These are phyloP conservation scores for Poterioochromonas sp. DNA, from an alignment of 352 stramenopile genomes.

Conservation along the genomic window DNA sequence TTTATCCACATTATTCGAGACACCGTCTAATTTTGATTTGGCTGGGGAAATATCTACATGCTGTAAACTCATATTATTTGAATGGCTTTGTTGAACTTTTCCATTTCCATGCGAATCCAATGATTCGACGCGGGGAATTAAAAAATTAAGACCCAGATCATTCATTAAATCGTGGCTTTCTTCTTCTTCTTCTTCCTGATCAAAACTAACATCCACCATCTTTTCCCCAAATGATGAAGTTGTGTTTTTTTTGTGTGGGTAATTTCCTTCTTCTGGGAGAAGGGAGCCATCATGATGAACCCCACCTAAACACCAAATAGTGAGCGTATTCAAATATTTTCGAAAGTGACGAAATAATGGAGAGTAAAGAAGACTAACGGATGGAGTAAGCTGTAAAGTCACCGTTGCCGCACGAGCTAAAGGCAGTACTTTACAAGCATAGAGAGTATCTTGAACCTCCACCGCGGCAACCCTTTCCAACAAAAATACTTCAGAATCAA, in stretches of 20 bases:
- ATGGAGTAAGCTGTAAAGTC: slow-evolving; percentile 8
- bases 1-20: not conserved
- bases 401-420: not conserved
- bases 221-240: not conserved
- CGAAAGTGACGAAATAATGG: not conserved
- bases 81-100: not conserved
- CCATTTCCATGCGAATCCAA: not conserved
- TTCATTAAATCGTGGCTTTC: not conserved
- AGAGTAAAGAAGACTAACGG: not conserved
- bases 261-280: too few species aligned
- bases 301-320: not conserved
- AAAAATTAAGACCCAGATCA: not conserved
- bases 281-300: not conserved
- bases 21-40: not conserved
- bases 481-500: not conserved
- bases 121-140: too few species aligned
- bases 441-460: slow-evolving; percentile 17
- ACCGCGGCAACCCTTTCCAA: not conserved
- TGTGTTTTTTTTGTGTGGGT: too few species aligned
- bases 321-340: not conserved
- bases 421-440: not conserved
- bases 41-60: not conserved
- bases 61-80: not conserved
- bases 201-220: not conserved
- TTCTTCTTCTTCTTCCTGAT: not conserved